Evolutionary conservation across 345 rosid species (phyloP).

Genomic region (Dipteronia sinensis): DNA sequence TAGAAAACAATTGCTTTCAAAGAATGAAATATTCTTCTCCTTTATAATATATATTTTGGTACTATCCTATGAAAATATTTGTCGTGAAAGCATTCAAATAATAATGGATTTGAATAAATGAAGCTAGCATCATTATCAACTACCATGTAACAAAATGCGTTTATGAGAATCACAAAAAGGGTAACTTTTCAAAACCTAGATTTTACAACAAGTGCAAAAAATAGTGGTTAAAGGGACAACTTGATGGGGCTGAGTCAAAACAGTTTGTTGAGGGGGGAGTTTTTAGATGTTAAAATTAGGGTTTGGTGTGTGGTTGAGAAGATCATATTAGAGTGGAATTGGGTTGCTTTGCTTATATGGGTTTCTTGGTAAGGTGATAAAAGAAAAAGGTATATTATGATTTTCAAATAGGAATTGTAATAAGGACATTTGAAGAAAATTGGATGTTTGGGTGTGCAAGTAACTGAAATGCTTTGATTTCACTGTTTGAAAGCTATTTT

Average conservation of each 20-base stretch:
- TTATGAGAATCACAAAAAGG: constrained; percentile 15
- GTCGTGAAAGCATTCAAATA: background rate
- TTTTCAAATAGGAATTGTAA: constrained; percentile 15
- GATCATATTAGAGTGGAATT: background rate
- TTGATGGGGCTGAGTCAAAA: constrained; percentile 18
- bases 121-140: constrained; percentile 24
- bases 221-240: background rate
- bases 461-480: constrained; percentile 35
- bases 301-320: constrained; percentile 20
- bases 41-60: background rate
- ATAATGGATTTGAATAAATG: too few relatives aligned
- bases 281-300: constrained; percentile 7
- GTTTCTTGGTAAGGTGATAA: constrained; percentile 25
- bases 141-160: constrained; percentile 31
- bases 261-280: constrained; percentile 27
- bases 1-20: background rate
- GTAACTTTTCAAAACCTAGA: background rate
- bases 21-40: background rate
- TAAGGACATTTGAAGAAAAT: constrained; percentile 31
- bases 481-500: constrained; percentile 43
- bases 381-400: constrained; percentile 19
- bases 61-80: background rate
- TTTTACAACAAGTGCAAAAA: background rate
- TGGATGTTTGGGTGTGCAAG: constrained; percentile 33
- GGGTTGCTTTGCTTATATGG: constrained; percentile 29